Evolutionary conservation across 805 yeast species (phyloP).

Genomic region (Scheffersomyces lignosus): DNA sequence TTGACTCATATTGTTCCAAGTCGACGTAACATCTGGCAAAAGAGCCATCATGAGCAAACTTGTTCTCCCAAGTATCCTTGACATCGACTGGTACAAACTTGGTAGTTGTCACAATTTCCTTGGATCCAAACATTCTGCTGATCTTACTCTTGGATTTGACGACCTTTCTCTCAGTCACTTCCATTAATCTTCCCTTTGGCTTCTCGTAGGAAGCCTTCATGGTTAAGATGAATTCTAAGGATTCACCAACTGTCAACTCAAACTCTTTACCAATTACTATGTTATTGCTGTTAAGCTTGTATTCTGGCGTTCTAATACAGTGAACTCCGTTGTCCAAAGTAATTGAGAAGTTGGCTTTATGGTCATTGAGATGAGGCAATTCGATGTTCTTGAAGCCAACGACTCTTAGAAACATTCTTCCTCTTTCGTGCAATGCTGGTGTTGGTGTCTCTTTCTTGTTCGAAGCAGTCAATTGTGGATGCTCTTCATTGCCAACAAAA

Average conservation of each 20-base stretch:
- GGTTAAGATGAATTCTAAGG: slow-evolving; percentile 67
- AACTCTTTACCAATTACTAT: slow-evolving; percentile 67
- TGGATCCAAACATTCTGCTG: slow-evolving; percentile 49
- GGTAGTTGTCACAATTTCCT: slow-evolving; percentile 48
- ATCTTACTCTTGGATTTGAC: slow-evolving; percentile 45
- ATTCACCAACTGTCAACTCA: slow-evolving; percentile 65
- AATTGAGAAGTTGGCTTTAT: slow-evolving; percentile 50
- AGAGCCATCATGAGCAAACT: slow-evolving; percentile 84
- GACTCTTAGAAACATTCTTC: slow-evolving; percentile 54
- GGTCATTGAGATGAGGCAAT: slow-evolving; percentile 47
- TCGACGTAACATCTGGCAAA: slow-evolving; percentile 76
- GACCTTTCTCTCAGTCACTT: slow-evolving; percentile 58
- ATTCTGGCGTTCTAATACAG: slow-evolving; percentile 65
- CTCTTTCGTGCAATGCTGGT: slow-evolving; percentile 37
- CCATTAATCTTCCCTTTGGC: slow-evolving; percentile 52
- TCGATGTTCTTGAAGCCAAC: slow-evolving; percentile 45
- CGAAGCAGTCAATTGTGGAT: neutral
- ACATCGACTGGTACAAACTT: slow-evolving; percentile 52
- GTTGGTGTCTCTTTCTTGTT: slow-evolving; percentile 2
- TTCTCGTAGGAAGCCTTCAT: slow-evolving; percentile 63
- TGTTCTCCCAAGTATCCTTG: slow-evolving; percentile 59
- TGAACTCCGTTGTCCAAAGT: slow-evolving; percentile 82
- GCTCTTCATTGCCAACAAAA: slow-evolving; percentile 3
- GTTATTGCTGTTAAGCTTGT: slow-evolving; percentile 29
- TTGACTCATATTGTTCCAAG: slow-evolving; percentile 56